Percentiles rank a stretch among this genome's conserved stretches.
Evolutionary conservation across 805 yeast genomes (phyloP).

Genomic region (Yamadazyma endophytica): DNA sequence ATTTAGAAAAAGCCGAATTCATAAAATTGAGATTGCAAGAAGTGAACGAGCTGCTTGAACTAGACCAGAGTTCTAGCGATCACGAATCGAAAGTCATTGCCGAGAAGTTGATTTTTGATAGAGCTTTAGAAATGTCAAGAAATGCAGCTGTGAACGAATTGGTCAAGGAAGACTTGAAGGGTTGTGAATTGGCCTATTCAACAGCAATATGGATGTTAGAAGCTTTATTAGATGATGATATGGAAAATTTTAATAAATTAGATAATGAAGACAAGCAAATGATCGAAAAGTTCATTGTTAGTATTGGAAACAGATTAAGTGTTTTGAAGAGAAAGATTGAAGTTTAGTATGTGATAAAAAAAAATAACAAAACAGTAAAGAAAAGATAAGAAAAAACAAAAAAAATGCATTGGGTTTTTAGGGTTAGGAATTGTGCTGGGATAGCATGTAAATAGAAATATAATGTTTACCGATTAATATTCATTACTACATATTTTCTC

Average conservation of each 20-base stretch:
- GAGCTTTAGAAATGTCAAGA: slow-evolving; percentile 90
- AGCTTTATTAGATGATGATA: slow-evolving; percentile 61
- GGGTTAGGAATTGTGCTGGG: slow-evolving; percentile 2
- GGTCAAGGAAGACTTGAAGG: slow-evolving; percentile 63
- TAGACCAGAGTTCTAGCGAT: slow-evolving; percentile 6
- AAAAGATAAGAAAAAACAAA: slow-evolving; percentile 1
- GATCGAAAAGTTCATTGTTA: slow-evolving; percentile 75
- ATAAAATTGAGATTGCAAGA: slow-evolving; percentile 55
- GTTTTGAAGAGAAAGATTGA: slow-evolving; percentile 59
- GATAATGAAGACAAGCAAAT: slow-evolving; percentile 71
- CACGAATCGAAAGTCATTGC: slow-evolving; percentile 50
- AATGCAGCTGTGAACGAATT: slow-evolving; percentile 88
- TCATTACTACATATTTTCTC: background rate
- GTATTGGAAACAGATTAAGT: slow-evolving; percentile 77
- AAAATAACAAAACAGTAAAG: background rate
- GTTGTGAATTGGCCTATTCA: slow-evolving; percentile 85
- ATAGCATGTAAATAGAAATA: background rate
- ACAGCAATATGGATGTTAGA: slow-evolving; percentile 96
- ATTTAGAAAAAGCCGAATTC: slow-evolving; percentile 83
- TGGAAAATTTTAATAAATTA: slow-evolving; percentile 31
- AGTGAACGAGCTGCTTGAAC: slow-evolving; percentile 18
- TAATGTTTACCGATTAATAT: background rate
- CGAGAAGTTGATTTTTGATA: slow-evolving; percentile 83
- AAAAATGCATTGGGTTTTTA: slow-evolving; percentile 3
- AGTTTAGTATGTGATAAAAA: slow-evolving; percentile 5